Base-by-base conservation (phyloP, 176 grass and related monocot genomes). In the Phragmites australis region DNA sequence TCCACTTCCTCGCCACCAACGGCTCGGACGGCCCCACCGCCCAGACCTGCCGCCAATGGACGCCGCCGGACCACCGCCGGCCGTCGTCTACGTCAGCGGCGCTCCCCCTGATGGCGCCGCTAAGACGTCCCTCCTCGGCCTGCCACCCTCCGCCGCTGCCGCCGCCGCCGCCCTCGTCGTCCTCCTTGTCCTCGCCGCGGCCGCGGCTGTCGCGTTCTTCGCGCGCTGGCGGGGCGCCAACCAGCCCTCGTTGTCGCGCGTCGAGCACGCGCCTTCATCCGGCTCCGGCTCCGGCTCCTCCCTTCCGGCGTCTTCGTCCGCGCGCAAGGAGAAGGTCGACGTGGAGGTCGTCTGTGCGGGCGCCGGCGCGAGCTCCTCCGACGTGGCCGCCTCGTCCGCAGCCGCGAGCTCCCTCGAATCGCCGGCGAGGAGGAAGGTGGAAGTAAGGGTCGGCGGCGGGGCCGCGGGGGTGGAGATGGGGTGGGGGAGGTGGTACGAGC, bases 401-500 rank as follows among this genome's bases (percentile, higher is more conserved):
- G 72, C 79, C 13, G 79, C 75, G 30, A 85, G 83, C 92, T 74
- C 83, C 13, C 65, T 90, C 31, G 81, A 85, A 19, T 87, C 86
- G 4, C 65, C 75, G 23, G 74, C 18, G 74, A 77, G 40, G 70
- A 49, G 46, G 83, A 85, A 72, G 17, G 6, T 47, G n/a, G 85
- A 45, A 43, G 7, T 25, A 5, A 78, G 84, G 70, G 53, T 21
- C 60, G 74, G 1, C 17, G 58, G 37, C 42, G 79, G 65, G 0
- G 76, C 51, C 29, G 81, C 59, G 9, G 85, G 67, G 62, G 83
- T 87, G 17, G 81, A 88, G 34, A 87, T 99, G 57, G 97, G 97
- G 65, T 99, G 97, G 97, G 93, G 97, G 50, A 52, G 97, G 86
- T 99, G 97, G 88, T 99, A 91, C 82, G 56, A 91, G n/a, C 79